A percentile compares a stretch with the other conserved stretches of the same genome.
Evolutionary conservation across 352 stramenopile genomes (phyloP).

Genomic region (Globisporangium paroecandrum): DNA sequence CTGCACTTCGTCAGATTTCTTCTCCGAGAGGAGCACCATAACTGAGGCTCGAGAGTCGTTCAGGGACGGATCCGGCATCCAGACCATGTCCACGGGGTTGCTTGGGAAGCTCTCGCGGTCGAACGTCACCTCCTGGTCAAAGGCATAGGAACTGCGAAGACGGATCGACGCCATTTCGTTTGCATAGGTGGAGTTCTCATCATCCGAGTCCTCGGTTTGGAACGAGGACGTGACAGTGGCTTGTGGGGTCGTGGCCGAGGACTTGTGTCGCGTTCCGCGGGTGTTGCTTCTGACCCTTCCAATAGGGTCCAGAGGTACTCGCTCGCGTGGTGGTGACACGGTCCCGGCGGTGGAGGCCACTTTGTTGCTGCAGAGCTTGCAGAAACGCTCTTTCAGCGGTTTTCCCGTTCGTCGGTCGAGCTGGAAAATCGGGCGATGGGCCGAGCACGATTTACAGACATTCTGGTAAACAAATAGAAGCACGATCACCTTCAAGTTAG

Average conservation of each 20-base stretch:
- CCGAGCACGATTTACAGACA: constrained; percentile 12
- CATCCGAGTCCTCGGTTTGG: constrained; percentile 7
- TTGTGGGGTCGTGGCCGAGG: not conserved
- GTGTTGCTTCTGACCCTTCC: not conserved
- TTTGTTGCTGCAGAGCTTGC: constrained; percentile 15
- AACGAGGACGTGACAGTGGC: constrained; percentile 10
- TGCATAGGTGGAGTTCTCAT: not conserved
- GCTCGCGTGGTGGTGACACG: not conserved
- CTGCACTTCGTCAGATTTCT: not conserved
- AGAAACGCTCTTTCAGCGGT: constrained; percentile 6
- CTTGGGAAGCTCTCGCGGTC: constrained; percentile 9
- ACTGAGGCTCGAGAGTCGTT: constrained; percentile 6
- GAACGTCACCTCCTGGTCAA: not conserved
- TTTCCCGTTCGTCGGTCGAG: not conserved
- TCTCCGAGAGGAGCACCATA: constrained; percentile 1
- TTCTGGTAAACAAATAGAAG: not conserved
- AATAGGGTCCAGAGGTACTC: constrained; percentile 1
- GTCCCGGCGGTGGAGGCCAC: constrained; percentile 3
- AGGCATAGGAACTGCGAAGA: not conserved
- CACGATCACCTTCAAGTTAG: not conserved
- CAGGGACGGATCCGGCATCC: constrained; percentile 14
- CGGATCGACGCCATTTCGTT: not conserved
- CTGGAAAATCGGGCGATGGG: constrained; percentile 1
- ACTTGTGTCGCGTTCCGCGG: not conserved
- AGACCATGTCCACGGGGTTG: constrained; percentile 5